Conservation (phyloP, 2,329 filamentous ascomycete species). For the Chaetomium sp. region DNA sequence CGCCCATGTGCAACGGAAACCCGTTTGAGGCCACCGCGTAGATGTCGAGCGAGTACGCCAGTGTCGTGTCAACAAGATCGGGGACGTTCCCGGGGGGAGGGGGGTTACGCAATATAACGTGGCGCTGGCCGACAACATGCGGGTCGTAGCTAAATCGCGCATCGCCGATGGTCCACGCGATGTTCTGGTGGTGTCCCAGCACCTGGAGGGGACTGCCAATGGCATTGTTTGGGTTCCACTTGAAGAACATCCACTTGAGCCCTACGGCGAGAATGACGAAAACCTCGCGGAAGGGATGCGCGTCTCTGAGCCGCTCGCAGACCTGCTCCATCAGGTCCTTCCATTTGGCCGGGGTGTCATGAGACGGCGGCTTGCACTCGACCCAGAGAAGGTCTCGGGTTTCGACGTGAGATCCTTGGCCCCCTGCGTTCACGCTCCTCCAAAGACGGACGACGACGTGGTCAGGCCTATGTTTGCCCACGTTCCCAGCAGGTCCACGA, state of each 20-base stretch:
- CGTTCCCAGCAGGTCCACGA: background rate
- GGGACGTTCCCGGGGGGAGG: background rate
- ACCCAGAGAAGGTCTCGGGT: conserved; percentile 2
- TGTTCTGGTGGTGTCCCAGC: background rate
- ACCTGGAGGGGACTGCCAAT: background rate
- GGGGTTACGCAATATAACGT: background rate
- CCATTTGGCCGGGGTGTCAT: background rate
- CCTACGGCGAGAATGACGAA: background rate
- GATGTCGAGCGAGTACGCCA: background rate
- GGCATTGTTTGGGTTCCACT: background rate
- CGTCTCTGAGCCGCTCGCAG: background rate
- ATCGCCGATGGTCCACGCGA: background rate
- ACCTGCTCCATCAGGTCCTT: background rate
- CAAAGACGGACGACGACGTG: background rate
- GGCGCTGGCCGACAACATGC: background rate
- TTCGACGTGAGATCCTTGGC: background rate
- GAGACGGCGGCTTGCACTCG: background rate
- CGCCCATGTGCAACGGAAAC: too few species aligned
- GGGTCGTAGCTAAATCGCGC: background rate
- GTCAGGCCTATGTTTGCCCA: background rate
- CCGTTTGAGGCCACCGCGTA: too few species aligned
- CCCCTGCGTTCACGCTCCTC: background rate
- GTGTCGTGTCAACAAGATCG: background rate
- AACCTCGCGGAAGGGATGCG: background rate
- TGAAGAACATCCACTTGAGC: background rate